Evolutionary conservation across 805 yeast species (phyloP), one percentile per base, ranked within the genome.

Genomic region (Kluyveromyces wickerhamii): DNA sequence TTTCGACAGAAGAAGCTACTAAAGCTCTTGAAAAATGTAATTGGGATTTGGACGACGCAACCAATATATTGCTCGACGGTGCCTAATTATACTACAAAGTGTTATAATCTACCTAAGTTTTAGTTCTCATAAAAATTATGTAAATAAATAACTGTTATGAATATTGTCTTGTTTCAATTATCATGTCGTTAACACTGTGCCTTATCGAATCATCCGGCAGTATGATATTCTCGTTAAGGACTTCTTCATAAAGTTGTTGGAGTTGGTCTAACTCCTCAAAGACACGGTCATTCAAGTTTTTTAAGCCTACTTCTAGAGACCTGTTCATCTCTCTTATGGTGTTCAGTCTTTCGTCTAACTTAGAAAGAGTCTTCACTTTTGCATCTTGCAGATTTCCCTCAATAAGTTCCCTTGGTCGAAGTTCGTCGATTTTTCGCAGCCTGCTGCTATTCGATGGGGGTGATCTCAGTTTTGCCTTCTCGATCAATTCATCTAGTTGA

Each of bases 1-100:
- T 88, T 52, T 71, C 75, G 12, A 69, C 71, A 43, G 65, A 66
- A 0, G 78, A 76, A 34, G 86, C 89, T 1, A 47, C 70, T 5
- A 68, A 65, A 8, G 96, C 96, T 5, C 65, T 88, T 37, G 67
- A 74, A 46, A 68, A 63, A 51, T 77, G 79, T 45, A 66, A 74
- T 39, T 83, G 89, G 84, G 74, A 82, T 50, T 59, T 87, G 37
- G 87, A 79, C 43, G 78, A 78, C 37, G 96, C 97, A n/a, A 83
- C 95, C 1, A 88, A 88, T 54, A 77, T 67, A 50, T 64, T 88
- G 43, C 63, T 87, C 43, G 96, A 87, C 51, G 67, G 75, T 40
- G 83, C 85, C 34, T 77, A 41, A 53, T 15, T 19, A 29, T 21
- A 17, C 17, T 22, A 31, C 9, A 21, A 21, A 21, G 9, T 21